Evolutionary conservation across 345 rosid genomes (phyloP).

Genomic region (Clarkia xantiana): DNA sequence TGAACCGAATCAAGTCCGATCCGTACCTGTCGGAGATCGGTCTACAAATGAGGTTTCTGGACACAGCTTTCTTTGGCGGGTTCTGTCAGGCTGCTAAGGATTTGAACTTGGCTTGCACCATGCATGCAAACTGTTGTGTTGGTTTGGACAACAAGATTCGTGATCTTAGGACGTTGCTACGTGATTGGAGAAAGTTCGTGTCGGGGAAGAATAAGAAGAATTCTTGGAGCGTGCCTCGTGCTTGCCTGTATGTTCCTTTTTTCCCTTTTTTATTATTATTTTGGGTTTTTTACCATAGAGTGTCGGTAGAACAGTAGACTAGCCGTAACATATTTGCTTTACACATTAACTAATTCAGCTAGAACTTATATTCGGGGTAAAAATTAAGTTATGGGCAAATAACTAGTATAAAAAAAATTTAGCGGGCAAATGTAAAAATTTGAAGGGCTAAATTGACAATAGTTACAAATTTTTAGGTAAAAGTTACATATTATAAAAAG

Average conservation of each 20-base stretch:
- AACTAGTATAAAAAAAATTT: too few relatives aligned
- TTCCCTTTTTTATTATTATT: background rate
- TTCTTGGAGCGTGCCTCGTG: constrained; percentile 50
- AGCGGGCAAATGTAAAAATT: too few relatives aligned
- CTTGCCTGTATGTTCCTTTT: constrained; percentile 28
- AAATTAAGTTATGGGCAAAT: too few relatives aligned
- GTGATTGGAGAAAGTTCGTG: constrained; percentile 44
- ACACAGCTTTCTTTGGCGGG: constrained; percentile 57
- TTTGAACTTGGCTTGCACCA: constrained; percentile 46
- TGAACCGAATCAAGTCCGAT: constrained; percentile 42
- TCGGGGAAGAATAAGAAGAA: too few relatives aligned
- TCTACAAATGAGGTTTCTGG: constrained; percentile 40
- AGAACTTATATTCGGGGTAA: too few relatives aligned
- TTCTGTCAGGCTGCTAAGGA: constrained; percentile 51
- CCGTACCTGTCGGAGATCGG: constrained; percentile 19
- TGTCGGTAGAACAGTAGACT: too few relatives aligned
- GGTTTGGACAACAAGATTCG: constrained; percentile 45
- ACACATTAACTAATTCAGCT: too few relatives aligned
- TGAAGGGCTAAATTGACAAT: too few relatives aligned
- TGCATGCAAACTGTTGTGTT: constrained; percentile 79
- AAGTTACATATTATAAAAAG: too few relatives aligned
- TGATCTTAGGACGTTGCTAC: constrained; percentile 43
- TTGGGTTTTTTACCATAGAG: background rate
- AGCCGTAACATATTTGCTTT: too few relatives aligned
- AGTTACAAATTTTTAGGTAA: too few relatives aligned